Conservation (phyloP, 164 flowering plant genomes). For the Umbilicus rupestris region DNA sequence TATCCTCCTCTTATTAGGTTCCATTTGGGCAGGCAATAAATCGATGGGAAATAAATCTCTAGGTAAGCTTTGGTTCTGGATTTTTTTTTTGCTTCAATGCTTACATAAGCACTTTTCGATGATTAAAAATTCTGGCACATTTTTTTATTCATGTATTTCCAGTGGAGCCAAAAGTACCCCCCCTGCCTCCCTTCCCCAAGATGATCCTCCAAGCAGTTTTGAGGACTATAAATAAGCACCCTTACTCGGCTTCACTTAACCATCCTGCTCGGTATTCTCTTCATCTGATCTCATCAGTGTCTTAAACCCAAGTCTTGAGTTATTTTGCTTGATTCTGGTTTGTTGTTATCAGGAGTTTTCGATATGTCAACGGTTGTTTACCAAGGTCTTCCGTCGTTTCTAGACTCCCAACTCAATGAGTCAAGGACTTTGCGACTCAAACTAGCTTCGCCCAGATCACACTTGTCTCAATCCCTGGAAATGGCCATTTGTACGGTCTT, state of each 20-base stretch:
- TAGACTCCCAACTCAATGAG: background rate
- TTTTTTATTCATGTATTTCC: background rate
- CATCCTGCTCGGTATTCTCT: background rate
- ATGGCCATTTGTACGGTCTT: background rate
- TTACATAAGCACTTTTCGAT: background rate
- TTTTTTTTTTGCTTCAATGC: background rate
- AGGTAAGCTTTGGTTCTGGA: background rate
- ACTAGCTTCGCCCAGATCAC: conserved; percentile 6
- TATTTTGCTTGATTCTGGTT: background rate
- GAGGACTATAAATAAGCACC: conserved; percentile 1
- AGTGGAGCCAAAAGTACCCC: background rate
- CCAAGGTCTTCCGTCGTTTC: conserved; percentile 29
- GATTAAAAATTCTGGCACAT: background rate
- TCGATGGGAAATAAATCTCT: too few relatives aligned
- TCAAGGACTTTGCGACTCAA: conserved; percentile 3
- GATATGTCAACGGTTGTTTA: conserved; percentile 11
- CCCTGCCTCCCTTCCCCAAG: background rate
- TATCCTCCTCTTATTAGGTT: too few relatives aligned
- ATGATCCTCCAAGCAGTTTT: conserved; percentile 1
- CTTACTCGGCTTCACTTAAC: background rate
- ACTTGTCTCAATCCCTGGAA: background rate
- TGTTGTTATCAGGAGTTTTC: background rate
- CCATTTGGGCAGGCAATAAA: too few relatives aligned
- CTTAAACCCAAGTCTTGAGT: background rate
- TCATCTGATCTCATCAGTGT: background rate